Evolutionary conservation across 768 basidiomycete species (phyloP).

Genomic region (Lactarius quietus): DNA sequence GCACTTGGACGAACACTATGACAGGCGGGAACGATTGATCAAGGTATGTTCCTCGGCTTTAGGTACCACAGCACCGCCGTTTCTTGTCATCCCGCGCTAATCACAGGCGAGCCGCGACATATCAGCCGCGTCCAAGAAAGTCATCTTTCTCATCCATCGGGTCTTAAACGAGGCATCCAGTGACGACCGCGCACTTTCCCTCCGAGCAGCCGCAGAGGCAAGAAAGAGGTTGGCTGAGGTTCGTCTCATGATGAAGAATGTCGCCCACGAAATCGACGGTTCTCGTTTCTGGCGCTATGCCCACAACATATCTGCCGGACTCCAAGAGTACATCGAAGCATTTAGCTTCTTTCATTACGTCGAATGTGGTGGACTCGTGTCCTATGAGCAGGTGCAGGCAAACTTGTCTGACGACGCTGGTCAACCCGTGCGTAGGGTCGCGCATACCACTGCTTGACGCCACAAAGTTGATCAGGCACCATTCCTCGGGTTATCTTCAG

Average conservation of each 20-base stretch:
- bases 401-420: constrained; percentile 60
- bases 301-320: constrained; percentile 67
- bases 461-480: neutral
- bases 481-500: constrained; percentile 39
- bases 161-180: constrained; percentile 44
- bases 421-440: constrained; percentile 14
- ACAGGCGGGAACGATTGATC: constrained; percentile 85
- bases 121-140: constrained; percentile 88
- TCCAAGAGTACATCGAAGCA: constrained; percentile 97
- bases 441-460: neutral
- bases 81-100: constrained; percentile 11
- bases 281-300: constrained; percentile 78
- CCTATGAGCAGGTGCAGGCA: constrained; percentile 62
- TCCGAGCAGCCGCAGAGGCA: constrained; percentile 48
- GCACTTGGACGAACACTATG: constrained; percentile 79
- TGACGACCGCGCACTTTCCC: constrained; percentile 35
- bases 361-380: constrained; percentile 61
- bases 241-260: constrained; percentile 54
- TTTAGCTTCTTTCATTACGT: constrained; percentile 86
- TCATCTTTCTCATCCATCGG: constrained; percentile 90
- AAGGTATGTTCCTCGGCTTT: constrained; percentile 49
- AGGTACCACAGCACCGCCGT: neutral
- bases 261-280: constrained; percentile 59
- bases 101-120: constrained; percentile 76
- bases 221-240: constrained; percentile 65